phyloP scores from a whole-genome alignment of 768 basidiomycete genomes.

The Pholiota microspora region DNA sequence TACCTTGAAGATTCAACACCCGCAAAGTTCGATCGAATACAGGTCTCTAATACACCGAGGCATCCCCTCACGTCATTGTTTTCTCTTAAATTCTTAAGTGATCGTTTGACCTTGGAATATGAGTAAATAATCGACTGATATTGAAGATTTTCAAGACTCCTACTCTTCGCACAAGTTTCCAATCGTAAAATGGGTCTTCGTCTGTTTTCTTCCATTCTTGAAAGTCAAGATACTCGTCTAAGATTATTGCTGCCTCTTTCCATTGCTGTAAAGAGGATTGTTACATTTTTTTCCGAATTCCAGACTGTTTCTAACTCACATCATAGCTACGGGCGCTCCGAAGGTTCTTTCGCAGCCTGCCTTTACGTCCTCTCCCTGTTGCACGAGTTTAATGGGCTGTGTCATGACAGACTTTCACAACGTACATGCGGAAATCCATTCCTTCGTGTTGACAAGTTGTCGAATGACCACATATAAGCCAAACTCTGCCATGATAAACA shows the following conservation, averaged over 20 bases:
- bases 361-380: slow-evolving; percentile 86
- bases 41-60: slow-evolving; percentile 88
- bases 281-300: not conserved
- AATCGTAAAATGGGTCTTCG: slow-evolving; percentile 91
- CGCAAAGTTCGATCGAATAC: slow-evolving; percentile 89
- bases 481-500: slow-evolving; percentile 84
- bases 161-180: slow-evolving; percentile 80
- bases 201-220: slow-evolving; percentile 88
- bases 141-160: not conserved
- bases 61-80: slow-evolving; percentile 82
- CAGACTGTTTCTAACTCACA: slow-evolving; percentile 32
- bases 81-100: slow-evolving; percentile 67
- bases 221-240: slow-evolving; percentile 85
- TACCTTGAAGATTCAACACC: slow-evolving; percentile 84
- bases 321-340: slow-evolving; percentile 75
- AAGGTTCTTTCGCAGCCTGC: slow-evolving; percentile 69
- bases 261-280: slow-evolving; percentile 59
- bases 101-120: slow-evolving; percentile 60
- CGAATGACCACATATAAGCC: slow-evolving; percentile 83
- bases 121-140: not conserved
- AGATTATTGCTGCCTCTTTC: slow-evolving; percentile 72
- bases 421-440: slow-evolving; percentile 88
- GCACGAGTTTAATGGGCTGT: slow-evolving; percentile 7
- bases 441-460: slow-evolving; percentile 92
- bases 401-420: not conserved